Base-by-base conservation (phyloP, 805 yeast genomes). In the Hanseniaspora meyeri region DNA sequence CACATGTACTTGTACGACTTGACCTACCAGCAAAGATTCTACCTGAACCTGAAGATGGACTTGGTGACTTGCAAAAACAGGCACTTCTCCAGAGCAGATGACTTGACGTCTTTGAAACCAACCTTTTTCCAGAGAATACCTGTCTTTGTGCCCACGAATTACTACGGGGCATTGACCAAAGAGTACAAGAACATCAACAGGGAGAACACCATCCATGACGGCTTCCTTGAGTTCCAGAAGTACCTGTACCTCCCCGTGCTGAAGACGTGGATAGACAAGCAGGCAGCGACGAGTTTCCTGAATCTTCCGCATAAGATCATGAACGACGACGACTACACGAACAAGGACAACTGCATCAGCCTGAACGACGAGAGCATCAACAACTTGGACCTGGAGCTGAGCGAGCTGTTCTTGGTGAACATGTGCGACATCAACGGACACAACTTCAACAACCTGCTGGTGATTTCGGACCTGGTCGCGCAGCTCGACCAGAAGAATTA, bases 61-160 rank as follows among this genome's bases (percentile, higher is more conserved):
- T 47, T 75, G 3, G 79, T 75, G 62, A 74, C 76, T 52, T 83
- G 89, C 65, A 72, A 84, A 59, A 82, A 83, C 65, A 71, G 74
- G 52, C 90, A 85, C 68, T 80, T 79, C 60, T 71, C 73, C 49
- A 63, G 68, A 0, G 63, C 72, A 51, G 68, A 72, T 0, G 79
- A 78, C 58, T 53, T 84, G 11, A 34, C 9, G 2, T 9, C 3
- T 7, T 7, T 38, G 14, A 34, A 45, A 19, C 32, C 46, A 19
- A 46, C 57, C 16, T 46, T 43, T 32, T 45, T 46, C 20, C 51
- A 53, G n/a, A 45, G 57, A 46, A 53, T 53, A 10, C 46, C 50
- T 9, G 19, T 40, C n/a, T 16, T 29, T 29, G 43, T 53, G 12
- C 57, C 57, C 10, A 10, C 8, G 3, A n/a, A 20, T 10, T 53